phyloP scores from a whole-genome alignment of 805 yeast species.

The Metschnikowia vanudenii region DNA sequence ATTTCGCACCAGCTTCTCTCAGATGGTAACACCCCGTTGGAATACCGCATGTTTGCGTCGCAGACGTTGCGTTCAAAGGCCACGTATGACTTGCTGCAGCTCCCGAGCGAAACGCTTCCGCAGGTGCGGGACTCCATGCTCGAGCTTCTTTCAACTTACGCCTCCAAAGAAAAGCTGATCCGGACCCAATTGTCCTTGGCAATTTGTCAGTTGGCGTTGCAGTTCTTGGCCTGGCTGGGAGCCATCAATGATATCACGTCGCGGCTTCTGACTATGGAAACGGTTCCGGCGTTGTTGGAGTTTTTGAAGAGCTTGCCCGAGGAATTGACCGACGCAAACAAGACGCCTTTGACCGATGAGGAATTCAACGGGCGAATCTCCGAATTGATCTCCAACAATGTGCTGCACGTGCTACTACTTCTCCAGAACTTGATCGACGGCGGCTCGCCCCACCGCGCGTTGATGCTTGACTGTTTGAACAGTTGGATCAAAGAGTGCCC shows the following conservation, averaged over 20 bases:
- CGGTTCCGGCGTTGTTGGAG: slow-evolving; percentile 58
- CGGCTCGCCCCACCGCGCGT: slow-evolving; percentile 24
- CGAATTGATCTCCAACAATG: slow-evolving; percentile 63
- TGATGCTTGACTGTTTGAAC: slow-evolving; percentile 71
- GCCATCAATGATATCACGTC: slow-evolving; percentile 68
- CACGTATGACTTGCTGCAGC: slow-evolving; percentile 76
- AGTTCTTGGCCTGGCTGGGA: slow-evolving; percentile 67
- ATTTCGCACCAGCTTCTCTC: slow-evolving; percentile 55
- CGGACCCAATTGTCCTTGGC: slow-evolving; percentile 81
- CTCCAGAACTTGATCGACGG: slow-evolving; percentile 48
- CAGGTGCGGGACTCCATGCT: slow-evolving; percentile 71
- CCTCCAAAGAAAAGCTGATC: slow-evolving; percentile 49
- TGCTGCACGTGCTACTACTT: slow-evolving; percentile 63
- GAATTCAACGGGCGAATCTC: slow-evolving; percentile 67
- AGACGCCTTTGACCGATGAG: slow-evolving; percentile 76
- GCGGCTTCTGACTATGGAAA: slow-evolving; percentile 39
- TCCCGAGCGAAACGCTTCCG: slow-evolving; percentile 50
- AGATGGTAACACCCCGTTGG: slow-evolving; percentile 39
- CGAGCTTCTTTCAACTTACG: slow-evolving; percentile 50
- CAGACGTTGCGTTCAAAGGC: slow-evolving; percentile 87
- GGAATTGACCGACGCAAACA: slow-evolving; percentile 75
- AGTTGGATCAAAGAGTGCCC: slow-evolving; percentile 92
- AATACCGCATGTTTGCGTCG: slow-evolving; percentile 77
- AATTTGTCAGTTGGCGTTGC: slow-evolving; percentile 78
- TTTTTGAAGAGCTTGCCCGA: slow-evolving; percentile 89